Evolutionary conservation across 345 rosid genomes (phyloP), one percentile per base, ranked within the genome.

Genomic region (Streptanthus diversifolius): DNA sequence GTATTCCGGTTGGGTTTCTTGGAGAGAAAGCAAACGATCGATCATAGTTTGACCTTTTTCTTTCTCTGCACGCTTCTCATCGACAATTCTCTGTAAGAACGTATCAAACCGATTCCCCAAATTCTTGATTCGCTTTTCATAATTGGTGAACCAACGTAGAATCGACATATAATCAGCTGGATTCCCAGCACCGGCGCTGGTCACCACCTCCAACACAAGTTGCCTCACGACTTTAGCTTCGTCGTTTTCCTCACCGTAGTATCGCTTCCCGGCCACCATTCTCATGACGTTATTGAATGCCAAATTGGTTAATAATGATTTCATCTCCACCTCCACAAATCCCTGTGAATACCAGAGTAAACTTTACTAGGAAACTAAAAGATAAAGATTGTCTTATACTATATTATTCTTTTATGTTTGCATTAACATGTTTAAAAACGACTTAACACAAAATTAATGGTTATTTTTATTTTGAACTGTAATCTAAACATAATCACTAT

Each of bases 21-120:
- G 91, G 55, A 74, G 60, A 21, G 78, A 41, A 56, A 90, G 86
- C 10, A 90, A 63, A 48, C 76, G 85, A 71, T 81, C 71, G 11
- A 90, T 80, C 88, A 85, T 59, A 4, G 75, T 80, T 14, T 79
- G 55, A 21, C 76, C 68, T 57, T 44, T 78, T 66, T 67, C 58
- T 27, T 65, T 35, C 15, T 56, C 62, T 2, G 30, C 43, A 13
- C 84, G 66, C 21, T 71, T 63, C 52, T 83, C 85, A 18, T 90
- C 91, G 7, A 88, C 62, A 12, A 88, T 29, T 2, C 60, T 63
- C 32, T 85, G 89, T 63, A 72, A 36, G 40, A 90, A 82, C 18
- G 14, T 14, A 63, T 90, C 91, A 7, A 70, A 13, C 5, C 45
- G 73, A 21, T 57, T 17, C 0, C 55, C 75, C 1, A 88, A 24